Evolutionary conservation across 2,329 filamentous ascomycete genomes (phyloP), one percentile per base, ranked within the genome.

Genomic region (Diaporthe citri): DNA sequence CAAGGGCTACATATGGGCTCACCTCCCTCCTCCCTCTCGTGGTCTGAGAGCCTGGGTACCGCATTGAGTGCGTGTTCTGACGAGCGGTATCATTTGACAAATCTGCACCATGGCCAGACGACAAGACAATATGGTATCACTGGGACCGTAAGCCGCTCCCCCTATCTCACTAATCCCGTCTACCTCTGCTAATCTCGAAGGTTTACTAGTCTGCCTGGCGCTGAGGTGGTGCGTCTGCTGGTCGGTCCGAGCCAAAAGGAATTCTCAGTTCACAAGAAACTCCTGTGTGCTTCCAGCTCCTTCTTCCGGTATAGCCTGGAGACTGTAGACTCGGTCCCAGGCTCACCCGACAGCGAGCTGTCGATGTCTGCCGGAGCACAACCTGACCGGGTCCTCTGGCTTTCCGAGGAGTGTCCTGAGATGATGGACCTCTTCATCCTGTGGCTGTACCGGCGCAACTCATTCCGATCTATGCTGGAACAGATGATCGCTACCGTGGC

Each of bases 381-480:
- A 7, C 15, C 57, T 9, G 60, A 73, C 22, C 70, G 62, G n/a
- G 77, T 80, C 48, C 78, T 86, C 46, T 83, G 81, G 79, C 82
- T 86, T 6, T 85, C 87, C 0, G 83, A 84, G 75, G 87, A 90
- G 79, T 85, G 85, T 1, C 82, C 87, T 25, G 83, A 86, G 79
- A 88, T 89, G 84, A 90, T 90, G 78, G 85, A 86, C 78, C 83
- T 90, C 48, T 89, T 90, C 78, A 83, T 87, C 57, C 82, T 88
- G 59, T 90, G 88, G 87, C 84, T 90, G 34, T 87, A 89, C 79
- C 83, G 83, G 28, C 83, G 84, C 6, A 79, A 80, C 39, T 80
- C 80, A 36, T 89, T 89, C 78, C 83, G 84, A 39, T 76, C 78
- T 52, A 83, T 86, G 76, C 82, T 90, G 75, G 86, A 88, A 75